Evolutionary conservation across 2,329 filamentous ascomycete species (phyloP).

Genomic region (Aspergillus candidus): DNA sequence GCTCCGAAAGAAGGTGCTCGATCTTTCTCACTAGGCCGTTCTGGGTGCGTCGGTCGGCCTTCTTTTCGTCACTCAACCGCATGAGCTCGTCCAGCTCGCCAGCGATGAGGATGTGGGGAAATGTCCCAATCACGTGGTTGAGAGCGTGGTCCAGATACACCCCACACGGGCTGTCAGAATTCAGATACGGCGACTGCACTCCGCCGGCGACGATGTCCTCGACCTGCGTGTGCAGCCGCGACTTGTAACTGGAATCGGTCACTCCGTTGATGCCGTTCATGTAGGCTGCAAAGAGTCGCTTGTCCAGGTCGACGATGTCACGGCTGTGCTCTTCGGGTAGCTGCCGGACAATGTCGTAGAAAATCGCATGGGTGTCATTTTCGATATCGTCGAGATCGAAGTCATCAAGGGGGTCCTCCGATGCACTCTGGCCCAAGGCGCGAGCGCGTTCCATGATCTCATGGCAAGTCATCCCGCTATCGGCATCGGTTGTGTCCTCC

Average conservation of each 20-base stretch:
- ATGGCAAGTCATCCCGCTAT: constrained; percentile 32
- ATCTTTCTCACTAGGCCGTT: constrained; percentile 27
- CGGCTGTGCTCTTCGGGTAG: constrained; percentile 31
- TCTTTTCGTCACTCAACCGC: constrained; percentile 20
- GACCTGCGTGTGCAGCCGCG: constrained; percentile 28
- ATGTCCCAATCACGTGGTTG: constrained; percentile 35
- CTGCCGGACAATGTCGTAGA: constrained; percentile 16
- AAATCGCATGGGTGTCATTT: constrained; percentile 10
- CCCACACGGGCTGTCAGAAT: constrained; percentile 24
- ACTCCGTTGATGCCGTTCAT: constrained; percentile 39
- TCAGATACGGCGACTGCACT: constrained; percentile 27
- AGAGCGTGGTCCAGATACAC: constrained; percentile 34
- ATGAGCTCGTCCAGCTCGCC: constrained; percentile 33
- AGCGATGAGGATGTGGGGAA: constrained; percentile 33
- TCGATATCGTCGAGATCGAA: constrained; percentile 13
- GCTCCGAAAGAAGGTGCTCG: constrained; percentile 30
- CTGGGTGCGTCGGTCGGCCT: constrained; percentile 10
- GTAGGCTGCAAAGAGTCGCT: constrained; percentile 35
- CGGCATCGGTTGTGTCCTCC: constrained; percentile 16
- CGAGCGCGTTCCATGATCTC: constrained; percentile 35
- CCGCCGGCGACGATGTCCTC: constrained; percentile 30
- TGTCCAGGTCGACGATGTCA: constrained; percentile 36
- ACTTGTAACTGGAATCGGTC: constrained; percentile 27
- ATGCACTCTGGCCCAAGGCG: constrained; percentile 18
- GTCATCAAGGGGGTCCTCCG: constrained; percentile 16